phyloP scores from a whole-genome alignment of 2,329 filamentous ascomycete species.

The Scleromitrula shiraiana region DNA sequence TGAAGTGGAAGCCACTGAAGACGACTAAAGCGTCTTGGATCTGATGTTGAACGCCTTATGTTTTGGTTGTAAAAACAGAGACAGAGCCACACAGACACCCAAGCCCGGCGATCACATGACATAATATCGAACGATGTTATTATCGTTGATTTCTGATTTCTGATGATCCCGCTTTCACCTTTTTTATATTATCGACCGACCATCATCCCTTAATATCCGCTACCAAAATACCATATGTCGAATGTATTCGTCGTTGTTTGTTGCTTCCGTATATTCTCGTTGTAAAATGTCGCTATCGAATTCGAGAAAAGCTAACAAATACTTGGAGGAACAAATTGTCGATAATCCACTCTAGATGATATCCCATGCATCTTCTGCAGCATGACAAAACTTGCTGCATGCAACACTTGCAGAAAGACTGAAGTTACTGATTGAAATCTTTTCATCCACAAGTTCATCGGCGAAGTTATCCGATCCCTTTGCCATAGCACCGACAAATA shows the following conservation, averaged over 20 bases:
- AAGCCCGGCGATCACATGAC: slow-evolving; percentile 42
- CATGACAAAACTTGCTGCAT: slow-evolving; percentile 99
- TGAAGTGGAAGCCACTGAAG: slow-evolving; percentile 57
- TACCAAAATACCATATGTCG: slow-evolving; percentile 3
- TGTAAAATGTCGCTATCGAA: slow-evolving; percentile 11
- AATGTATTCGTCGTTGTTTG: not conserved
- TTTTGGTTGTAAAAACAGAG: slow-evolving; percentile 82
- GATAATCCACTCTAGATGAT: slow-evolving; percentile 56
- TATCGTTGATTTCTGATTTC: slow-evolving; percentile 51
- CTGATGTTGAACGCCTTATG: slow-evolving; percentile 69
- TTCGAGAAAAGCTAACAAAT: slow-evolving; percentile 8
- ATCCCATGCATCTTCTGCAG: slow-evolving; percentile 92
- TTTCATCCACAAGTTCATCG: slow-evolving; percentile 88
- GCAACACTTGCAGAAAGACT: slow-evolving; percentile 95
- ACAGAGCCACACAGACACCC: slow-evolving; percentile 62
- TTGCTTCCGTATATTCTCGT: not conserved
- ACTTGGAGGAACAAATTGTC: slow-evolving; percentile 10
- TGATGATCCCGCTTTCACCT: slow-evolving; percentile 31
- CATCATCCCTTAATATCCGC: slow-evolving; percentile 16
- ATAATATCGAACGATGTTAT: slow-evolving; percentile 60
- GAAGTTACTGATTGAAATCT: slow-evolving; percentile 97
- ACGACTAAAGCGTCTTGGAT: slow-evolving; percentile 57
- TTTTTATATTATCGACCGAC: slow-evolving; percentile 26
- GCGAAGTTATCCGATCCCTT: slow-evolving; percentile 95
- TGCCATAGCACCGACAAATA: slow-evolving; percentile 97